Base-by-base conservation (phyloP, 768 basidiomycete genomes). In the Xanthoconium stramineum region DNA sequence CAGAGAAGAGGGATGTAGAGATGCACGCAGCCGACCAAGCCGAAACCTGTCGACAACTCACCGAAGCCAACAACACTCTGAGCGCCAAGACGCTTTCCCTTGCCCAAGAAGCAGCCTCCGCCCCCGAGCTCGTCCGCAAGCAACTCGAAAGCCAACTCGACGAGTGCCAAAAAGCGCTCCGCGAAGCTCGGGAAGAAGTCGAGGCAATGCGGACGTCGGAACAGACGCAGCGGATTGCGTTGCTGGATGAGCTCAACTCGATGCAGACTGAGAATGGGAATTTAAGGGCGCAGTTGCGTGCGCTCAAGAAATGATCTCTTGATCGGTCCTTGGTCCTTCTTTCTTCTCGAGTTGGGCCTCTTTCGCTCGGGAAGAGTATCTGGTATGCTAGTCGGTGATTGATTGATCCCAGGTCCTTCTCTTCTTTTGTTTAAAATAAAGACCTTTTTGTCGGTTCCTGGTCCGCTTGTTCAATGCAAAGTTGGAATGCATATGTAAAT, bases 191-290 rank as follows among this genome's bases (percentile, higher is more conserved):
- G 65, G 85, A 83, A 29, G 89, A 94, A 67, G 71, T 92, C 39
- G 80, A 87, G 17, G 80, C 75, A 38, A 83, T 89, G 80, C 79
- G 77, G 40, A 77, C 74, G 61, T 83, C 84, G 15, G 91, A 94
- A 65, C 89, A 93, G 73, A 81, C 78, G 10, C 94, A 95, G 74
- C 79, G 88, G 60, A 84, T 92, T 53, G 86, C 88, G 33, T 68
- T 99, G 52, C 77, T 99, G 42, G 94, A 97, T 65, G 93, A 96
- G 75, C 78, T 96, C 63, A 94, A 91, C 68, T 77, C 80, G 50
- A 80, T 88, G 73, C 90, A 93, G 74, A 86, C 81, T 53, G 90
- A 93, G 74, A 93, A 94, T 64, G 78, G 75, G 39, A 82, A 70
- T 38, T 67, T 94, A 57, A 80, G 88, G 43, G 82, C 84, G 33